phyloP scores from a whole-genome alignment of 495 filamentous ascomycete genomes.

The Pyronema omphalodes region DNA sequence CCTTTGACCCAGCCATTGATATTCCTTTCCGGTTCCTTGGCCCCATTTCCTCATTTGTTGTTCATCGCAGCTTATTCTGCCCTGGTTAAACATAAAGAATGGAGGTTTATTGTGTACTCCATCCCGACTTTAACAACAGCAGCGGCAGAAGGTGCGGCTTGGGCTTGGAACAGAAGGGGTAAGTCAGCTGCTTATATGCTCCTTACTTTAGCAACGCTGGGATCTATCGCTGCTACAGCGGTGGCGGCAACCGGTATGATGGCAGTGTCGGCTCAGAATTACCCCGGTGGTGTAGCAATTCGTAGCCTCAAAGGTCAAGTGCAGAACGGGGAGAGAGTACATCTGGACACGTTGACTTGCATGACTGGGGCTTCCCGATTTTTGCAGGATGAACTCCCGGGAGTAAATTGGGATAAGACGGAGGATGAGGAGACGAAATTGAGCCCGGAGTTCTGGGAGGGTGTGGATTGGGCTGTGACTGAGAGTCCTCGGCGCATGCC shows the following conservation, averaged over 20 bases:
- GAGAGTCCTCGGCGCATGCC: constrained; percentile 43
- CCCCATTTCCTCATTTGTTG: constrained; percentile 38
- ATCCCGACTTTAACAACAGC: constrained; percentile 64
- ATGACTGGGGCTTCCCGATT: constrained; percentile 93
- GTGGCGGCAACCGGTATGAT: constrained; percentile 46
- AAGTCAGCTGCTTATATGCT: constrained; percentile 40
- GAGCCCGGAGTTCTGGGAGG: constrained; percentile 52
- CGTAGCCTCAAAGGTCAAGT: constrained; percentile 31
- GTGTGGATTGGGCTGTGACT: constrained; percentile 64
- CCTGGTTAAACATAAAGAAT: constrained; percentile 82
- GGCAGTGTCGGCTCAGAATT: constrained; percentile 59
- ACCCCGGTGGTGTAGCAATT: constrained; percentile 66
- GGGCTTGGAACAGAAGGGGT: constrained; percentile 48
- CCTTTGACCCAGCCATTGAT: constrained; percentile 32
- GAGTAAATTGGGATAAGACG: constrained; percentile 40
- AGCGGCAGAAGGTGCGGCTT: constrained; percentile 53
- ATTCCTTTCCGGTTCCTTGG: constrained; percentile 39
- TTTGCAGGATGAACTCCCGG: constrained; percentile 31
- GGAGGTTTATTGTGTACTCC: constrained; percentile 83
- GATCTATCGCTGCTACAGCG: constrained; percentile 37
- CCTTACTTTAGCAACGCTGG: constrained; percentile 28
- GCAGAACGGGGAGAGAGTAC: constrained; percentile 29
- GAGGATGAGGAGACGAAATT: constrained; percentile 38
- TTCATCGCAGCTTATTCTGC: constrained; percentile 66
- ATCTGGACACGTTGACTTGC: constrained; percentile 73